Conservation (phyloP, 495 filamentous ascomycete genomes). For the Aspergillus heteromorphus region DNA sequence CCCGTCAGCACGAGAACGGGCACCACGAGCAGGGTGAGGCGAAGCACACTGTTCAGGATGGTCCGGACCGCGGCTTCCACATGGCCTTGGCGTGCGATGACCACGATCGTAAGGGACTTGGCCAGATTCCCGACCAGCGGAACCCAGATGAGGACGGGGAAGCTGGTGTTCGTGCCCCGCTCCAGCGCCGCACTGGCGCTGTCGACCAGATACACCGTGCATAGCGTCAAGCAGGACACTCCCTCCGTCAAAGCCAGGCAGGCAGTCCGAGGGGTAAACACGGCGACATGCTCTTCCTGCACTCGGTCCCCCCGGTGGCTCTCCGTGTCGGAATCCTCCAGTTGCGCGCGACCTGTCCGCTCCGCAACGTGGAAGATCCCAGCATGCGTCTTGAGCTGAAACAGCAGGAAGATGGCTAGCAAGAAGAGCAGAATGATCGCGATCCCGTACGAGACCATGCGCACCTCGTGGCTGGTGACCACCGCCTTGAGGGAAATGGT, state of each 20-base stretch:
- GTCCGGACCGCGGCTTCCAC: conserved; percentile 23
- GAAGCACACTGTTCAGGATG: conserved; percentile 21
- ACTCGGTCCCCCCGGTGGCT: background rate
- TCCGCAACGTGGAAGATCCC: conserved; percentile 10
- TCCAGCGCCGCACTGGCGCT: conserved; percentile 16
- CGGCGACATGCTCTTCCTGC: background rate
- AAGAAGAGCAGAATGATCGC: conserved; percentile 55
- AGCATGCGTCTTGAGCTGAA: conserved; percentile 24
- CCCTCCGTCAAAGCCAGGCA: conserved; percentile 10
- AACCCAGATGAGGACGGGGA: conserved; percentile 21
- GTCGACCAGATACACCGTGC: conserved; percentile 20
- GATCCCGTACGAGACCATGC: conserved; percentile 12
- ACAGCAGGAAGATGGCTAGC: conserved; percentile 64
- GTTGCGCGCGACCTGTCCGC: background rate
- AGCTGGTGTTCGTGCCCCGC: conserved; percentile 14
- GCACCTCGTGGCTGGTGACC: conserved; percentile 33
- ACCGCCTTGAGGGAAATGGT: background rate
- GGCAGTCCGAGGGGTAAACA: conserved; percentile 4
- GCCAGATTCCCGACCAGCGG: conserved; percentile 23
- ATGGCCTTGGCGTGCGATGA: conserved; percentile 14
- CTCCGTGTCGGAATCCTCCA: background rate
- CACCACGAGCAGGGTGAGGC: conserved; percentile 29
- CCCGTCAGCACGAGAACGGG: conserved; percentile 34
- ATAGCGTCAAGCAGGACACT: conserved; percentile 15
- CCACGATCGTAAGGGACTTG: conserved; percentile 18